Evolutionary conservation across 2,329 filamentous ascomycete genomes (phyloP).

Genomic region (Xylaria arbuscula): DNA sequence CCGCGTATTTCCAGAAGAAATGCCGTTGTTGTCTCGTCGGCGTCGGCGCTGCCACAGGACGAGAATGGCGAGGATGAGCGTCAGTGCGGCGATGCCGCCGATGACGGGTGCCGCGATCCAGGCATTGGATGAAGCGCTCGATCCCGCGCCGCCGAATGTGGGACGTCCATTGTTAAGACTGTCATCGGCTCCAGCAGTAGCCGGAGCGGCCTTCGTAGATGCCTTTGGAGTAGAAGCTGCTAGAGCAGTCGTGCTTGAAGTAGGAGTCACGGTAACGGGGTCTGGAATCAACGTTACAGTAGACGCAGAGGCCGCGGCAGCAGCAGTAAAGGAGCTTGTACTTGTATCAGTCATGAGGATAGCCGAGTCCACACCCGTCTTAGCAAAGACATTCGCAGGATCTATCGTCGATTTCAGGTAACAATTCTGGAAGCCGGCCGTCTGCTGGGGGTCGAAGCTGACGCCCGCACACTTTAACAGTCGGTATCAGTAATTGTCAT

Average conservation of each 20-base stretch:
- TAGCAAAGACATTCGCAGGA: constrained; percentile 31
- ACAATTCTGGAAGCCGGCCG: constrained; percentile 42
- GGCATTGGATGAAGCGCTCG: constrained; percentile 41
- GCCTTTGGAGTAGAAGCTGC: constrained; percentile 16
- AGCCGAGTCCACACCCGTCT: constrained; percentile 46
- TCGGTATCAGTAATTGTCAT: too few relatives aligned
- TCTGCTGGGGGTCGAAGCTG: constrained; percentile 47
- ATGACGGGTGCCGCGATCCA: constrained; percentile 53
- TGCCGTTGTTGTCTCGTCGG: constrained; percentile 21
- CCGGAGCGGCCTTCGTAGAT: constrained; percentile 4
- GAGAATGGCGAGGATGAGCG: constrained; percentile 49
- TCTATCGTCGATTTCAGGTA: constrained; percentile 40
- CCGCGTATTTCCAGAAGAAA: neutral
- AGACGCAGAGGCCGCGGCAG: constrained; percentile 12
- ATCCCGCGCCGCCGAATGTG: neutral
- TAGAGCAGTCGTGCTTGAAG: constrained; percentile 17
- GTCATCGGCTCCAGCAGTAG: constrained; percentile 6
- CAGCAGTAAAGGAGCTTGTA: neutral
- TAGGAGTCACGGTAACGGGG: constrained; percentile 11
- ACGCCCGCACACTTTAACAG: constrained; percentile 44
- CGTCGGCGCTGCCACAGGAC: constrained; percentile 49
- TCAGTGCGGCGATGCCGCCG: constrained; percentile 49
- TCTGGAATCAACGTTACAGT: constrained; percentile 14
- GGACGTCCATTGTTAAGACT: constrained; percentile 3
- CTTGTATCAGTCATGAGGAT: constrained; percentile 26